Percentiles rank a stretch among this genome's conserved stretches.
Conservation (phyloP, 306 rosid species). For the Trifolium fragiferum region DNA sequence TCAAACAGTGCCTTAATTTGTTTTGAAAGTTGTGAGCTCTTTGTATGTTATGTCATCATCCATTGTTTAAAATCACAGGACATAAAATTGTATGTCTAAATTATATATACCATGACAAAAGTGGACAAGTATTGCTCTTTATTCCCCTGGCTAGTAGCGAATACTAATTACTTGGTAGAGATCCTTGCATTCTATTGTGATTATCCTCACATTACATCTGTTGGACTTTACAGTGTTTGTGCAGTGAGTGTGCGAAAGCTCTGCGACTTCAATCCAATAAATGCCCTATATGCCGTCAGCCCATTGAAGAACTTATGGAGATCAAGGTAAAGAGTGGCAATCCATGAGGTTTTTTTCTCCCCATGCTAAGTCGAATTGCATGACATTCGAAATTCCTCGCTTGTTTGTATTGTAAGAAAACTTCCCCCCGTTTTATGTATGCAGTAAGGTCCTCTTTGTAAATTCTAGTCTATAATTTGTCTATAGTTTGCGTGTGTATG, state of each 20-base stretch:
- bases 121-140: not conserved
- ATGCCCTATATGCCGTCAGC: conserved; percentile 94
- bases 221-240: conserved; percentile 74
- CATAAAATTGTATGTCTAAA: not conserved
- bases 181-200: conserved; percentile 29
- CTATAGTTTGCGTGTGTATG: conserved; percentile 41
- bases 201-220: conserved; percentile 36
- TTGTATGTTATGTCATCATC: not conserved
- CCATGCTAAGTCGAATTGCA: conserved; percentile 43
- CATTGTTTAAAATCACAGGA: conserved; percentile 9
- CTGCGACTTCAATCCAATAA: conserved; percentile 75
- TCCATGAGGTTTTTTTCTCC: conserved; percentile 42
- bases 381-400: conserved; percentile 46
- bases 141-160: not conserved
- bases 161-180: not conserved
- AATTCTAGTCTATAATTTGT: conserved; percentile 42
- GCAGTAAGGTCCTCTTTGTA: conserved; percentile 45
- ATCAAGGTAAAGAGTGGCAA: conserved; percentile 65
- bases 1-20: not conserved
- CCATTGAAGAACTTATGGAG: conserved; percentile 79
- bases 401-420: conserved; percentile 11
- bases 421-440: conserved; percentile 19
- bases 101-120: not conserved
- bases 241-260: conserved; percentile 86
- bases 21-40: conserved; percentile 5